Evolutionary conservation across 768 basidiomycete genomes (phyloP), one percentile per base, ranked within the genome.

Genomic region (Boletus rubropictus): DNA sequence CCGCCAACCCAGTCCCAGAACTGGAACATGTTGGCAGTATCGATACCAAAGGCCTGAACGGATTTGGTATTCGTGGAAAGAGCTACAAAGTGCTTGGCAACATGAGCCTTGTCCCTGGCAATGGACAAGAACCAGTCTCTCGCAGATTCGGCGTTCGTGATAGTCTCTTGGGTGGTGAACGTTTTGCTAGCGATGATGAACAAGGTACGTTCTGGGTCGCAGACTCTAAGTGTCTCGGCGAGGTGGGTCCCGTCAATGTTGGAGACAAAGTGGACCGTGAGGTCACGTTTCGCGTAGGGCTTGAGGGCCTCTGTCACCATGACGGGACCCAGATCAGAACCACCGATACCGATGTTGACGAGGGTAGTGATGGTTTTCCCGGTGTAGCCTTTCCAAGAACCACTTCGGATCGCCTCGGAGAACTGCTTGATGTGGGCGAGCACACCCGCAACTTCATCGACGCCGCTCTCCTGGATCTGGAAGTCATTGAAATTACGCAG

Each of bases 1-100:
- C 96, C 96, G 52, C 96, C 96, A 53, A 99, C 96, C 96, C 96
- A 99, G 70, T 98, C 96, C 95, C 95, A 99, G 81, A 99, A 98
- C 64, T 87, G 84, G 81, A 99, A 99, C 94, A 99, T 99, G 73
- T 97, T 97, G 56, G 78, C 77, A 50, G 82, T 67, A 38, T 85
- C 75, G 61, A 99, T 99, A 34, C 96, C 96, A 61, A 99, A 99
- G 3, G 77, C 81, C 15, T 89, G 88, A 46, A 98, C 96, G 10
- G 89, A 91, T 63, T 84, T 79, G 42, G 91, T 91, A 69, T 99
- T 99, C 48, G 96, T 99, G 60, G 89, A 93, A 48, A 99, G 82
- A 3, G 96, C 96, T 33, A 97, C 94, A 64, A 99, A 99, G 75
- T 99, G 96, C 73, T 97, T 98, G 51, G 95, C 92, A 51, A 98